Base-by-base conservation (phyloP, 495 filamentous ascomycete species). In the Talaromyces thailandensis region DNA sequence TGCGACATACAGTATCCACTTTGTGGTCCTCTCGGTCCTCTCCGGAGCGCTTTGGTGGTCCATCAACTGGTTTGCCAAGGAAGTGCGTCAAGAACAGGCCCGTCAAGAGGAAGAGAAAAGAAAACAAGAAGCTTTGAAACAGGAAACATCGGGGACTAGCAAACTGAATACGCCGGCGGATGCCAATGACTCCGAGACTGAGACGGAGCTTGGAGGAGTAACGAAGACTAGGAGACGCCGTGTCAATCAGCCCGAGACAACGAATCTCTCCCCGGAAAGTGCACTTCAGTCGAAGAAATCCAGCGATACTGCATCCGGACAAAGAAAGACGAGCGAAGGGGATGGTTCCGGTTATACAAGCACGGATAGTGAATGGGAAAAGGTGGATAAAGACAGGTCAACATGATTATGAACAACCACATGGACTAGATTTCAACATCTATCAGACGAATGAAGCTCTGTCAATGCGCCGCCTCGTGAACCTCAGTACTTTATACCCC, bases 11-110 rank as follows among this genome's bases (percentile, higher is more conserved):
- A 94, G 89, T 75, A 79, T 93, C 28, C 94, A 98, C 78, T 98
- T 98, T 67, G 66, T 90, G 58, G 79, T 90, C 57, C 80, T 98
- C 6, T 94, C 90, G 6, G 70, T 84, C 55, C 76, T 98, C 8
- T 90, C 84, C 43, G 92, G 75, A 1, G 88, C 90, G 0, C 81
- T 98, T 25, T 98, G 94, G 94, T 89, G 82, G 73, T 84, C 86
- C 23, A 96, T 98, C 74, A 96, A 96, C 76, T 98, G 94, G 94
- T 98, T 98, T 69, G 91, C 92, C 45, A 71, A 72, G 24, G 94
- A 98, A 78, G 78, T 98, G 35, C 80, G 79, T 58, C 75, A 75
- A 9, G 86, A 86, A 48, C 86, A 89, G 67, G 76, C 73, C 23
- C 79, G 79, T 60, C 83, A 92, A 70, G 85, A 86, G 65, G 72